Evolutionary conservation across 192 early-diverging fungal genomes (phyloP).

Genomic region (Podila minutissima): DNA sequence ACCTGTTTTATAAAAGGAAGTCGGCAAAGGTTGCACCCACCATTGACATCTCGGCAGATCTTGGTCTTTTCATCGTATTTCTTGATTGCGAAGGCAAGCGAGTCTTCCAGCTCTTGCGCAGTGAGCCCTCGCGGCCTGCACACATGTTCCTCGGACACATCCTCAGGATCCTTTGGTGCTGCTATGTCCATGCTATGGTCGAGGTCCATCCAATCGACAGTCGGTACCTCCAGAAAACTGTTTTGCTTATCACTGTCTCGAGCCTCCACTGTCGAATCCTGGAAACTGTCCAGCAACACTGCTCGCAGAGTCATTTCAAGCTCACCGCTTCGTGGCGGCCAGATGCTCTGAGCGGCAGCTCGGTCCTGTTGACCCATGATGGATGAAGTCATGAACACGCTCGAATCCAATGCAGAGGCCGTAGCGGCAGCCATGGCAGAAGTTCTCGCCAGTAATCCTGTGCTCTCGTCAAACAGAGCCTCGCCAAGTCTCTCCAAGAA

Average conservation of each 20-base stretch:
- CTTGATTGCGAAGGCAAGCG: constrained; percentile 51
- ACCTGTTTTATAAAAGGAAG: too few relatives aligned
- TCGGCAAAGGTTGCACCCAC: constrained; percentile 16
- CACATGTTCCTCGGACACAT: neutral
- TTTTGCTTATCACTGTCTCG: neutral
- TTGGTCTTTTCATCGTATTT: constrained; percentile 37
- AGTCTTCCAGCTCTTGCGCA: constrained; percentile 47
- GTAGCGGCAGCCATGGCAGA: constrained; percentile 28
- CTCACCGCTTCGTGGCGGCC: constrained; percentile 53
- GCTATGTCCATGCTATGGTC: neutral
- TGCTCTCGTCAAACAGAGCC: constrained; percentile 53
- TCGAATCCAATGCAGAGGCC: constrained; percentile 1
- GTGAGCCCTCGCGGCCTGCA: constrained; percentile 1
- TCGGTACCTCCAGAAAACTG: neutral
- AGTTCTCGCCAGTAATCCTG: constrained; percentile 28
- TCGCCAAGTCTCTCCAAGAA: constrained; percentile 52
- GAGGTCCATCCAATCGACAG: constrained; percentile 10
- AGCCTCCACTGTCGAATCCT: neutral
- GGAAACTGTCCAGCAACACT: constrained; percentile 49
- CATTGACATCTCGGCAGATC: constrained; percentile 53
- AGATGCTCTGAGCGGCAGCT: neutral
- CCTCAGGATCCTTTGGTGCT: neutral
- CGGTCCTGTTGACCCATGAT: too few relatives aligned
- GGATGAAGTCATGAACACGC: neutral
- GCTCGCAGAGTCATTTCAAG: constrained; percentile 48